Evolutionary conservation across 1,284 basidiomycete genomes (phyloP), one percentile per base, ranked within the genome.

Genomic region (Coriolopsis trogii): DNA sequence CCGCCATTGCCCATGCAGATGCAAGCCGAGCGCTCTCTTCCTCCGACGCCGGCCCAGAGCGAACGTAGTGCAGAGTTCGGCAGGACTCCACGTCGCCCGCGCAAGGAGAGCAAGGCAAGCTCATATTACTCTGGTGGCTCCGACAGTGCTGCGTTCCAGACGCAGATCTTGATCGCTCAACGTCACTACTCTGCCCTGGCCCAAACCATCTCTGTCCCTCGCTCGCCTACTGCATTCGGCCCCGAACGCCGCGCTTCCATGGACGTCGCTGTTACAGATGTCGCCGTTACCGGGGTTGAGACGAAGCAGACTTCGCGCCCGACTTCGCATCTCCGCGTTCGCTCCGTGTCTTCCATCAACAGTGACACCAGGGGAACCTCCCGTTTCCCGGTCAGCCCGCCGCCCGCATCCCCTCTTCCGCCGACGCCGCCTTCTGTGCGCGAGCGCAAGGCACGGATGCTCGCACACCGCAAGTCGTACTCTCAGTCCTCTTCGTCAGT

Each of bases 101-200:
- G 65, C 43, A 75, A 72, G 47, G 74, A 80, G 10, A 83, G 82
- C 4, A 79, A 77, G 62, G 69, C 74, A 3, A 82, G 80, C 50
- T 81, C 82, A 12, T 75, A 77, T 58, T 64, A 74, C 48, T 82
- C 81, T 16, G 72, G 67, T 16, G 72, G 61, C 1, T 79, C 82
- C 37, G 84, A 82, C 26, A 76, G 73, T 43, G 56, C 79, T 25
- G 77, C 73, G 0, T 77, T 75, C 55, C 74, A 76, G 6, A 80
- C 79, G 31, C 72, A 71, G 51, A 84, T 87, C 59, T 84, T 87
- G 83, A 70, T 84, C 50, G 85, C 84, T 0, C 82, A 87, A 61
- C 75, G 81, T 39, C 85, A 87, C 63, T 86, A 85, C 60, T 87
- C 85, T 4, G 70, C 84, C 1, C 70, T 87, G 41, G 85, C 85